A percentile compares a stretch with the other conserved stretches of the same genome.
These are phyloP conservation scores for Sodiomyces alkalinus DNA, from an alignment of 2,329 filamentous ascomycete genomes.

Conservation along the genomic window DNA sequence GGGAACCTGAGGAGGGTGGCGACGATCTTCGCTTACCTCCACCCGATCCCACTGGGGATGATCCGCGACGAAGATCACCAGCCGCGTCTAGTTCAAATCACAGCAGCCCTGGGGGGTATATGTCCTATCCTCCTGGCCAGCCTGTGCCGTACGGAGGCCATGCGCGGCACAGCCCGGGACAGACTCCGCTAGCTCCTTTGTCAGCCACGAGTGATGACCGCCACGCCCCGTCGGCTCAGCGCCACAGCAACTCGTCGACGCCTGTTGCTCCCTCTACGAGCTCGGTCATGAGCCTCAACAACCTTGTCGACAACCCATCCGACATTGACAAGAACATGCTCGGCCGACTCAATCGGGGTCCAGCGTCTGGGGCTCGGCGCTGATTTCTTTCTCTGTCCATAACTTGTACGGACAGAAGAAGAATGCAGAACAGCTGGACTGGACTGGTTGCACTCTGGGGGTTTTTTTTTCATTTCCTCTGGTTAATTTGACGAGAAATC, in stretches of 20 bases:
- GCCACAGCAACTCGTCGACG: constrained; percentile 17
- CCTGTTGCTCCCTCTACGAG: constrained; percentile 9
- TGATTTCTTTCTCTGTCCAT: too few species aligned
- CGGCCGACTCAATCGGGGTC: constrained; percentile 27
- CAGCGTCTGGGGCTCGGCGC: constrained; percentile 1
- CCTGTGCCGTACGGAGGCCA: constrained; percentile 4
- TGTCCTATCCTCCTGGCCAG: constrained; percentile 4
- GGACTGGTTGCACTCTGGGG: too few species aligned
- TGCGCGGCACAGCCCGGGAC: constrained; percentile 21
- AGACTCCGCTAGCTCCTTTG: constrained; percentile 20
- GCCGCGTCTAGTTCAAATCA: constrained; percentile 32
- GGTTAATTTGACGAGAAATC: too few species aligned
- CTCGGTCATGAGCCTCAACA: constrained; percentile 39
- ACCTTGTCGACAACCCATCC: constrained; percentile 27
- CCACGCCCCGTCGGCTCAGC: constrained; percentile 21
- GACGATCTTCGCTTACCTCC: constrained; percentile 29
- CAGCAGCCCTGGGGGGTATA: constrained; percentile 27
- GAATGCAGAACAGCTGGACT: too few species aligned
- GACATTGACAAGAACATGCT: constrained; percentile 43
- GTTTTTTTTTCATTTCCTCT: too few species aligned
- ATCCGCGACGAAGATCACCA: constrained; percentile 34
- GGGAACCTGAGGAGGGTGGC: constrained; percentile 23
- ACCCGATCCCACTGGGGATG: constrained; percentile 26
- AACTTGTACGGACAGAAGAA: too few species aligned
- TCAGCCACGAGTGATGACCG: constrained; percentile 16